Evolutionary conservation across 202 grass and related monocot genomes (phyloP).

Genomic region (Digitaria exilis): DNA sequence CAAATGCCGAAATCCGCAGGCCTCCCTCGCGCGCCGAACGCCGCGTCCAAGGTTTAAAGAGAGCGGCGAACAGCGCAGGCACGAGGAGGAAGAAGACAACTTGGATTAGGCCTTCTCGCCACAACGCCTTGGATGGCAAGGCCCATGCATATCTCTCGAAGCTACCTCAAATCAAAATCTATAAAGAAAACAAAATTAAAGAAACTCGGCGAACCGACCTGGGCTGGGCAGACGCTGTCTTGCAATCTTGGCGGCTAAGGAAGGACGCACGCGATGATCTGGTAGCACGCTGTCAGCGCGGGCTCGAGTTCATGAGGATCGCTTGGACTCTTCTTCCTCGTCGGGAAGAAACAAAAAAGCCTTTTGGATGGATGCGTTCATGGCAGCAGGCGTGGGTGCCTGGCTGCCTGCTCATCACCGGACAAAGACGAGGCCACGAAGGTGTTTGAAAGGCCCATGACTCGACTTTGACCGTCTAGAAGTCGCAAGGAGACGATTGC

Average conservation of each 20-base stretch:
- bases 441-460: background rate
- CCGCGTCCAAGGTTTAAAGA: background rate
- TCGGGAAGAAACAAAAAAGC: background rate
- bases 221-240: background rate
- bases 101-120: slow-evolving; percentile 35
- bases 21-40: no score
- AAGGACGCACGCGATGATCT: background rate
- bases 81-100: slow-evolving; percentile 23
- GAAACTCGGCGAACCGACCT: slow-evolving; percentile 16
- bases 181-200: no score
- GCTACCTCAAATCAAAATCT: background rate
- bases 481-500: background rate
- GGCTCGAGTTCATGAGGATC: background rate
- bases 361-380: background rate
- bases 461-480: slow-evolving; percentile 4
- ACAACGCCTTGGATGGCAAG: no score
- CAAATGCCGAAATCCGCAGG: background rate
- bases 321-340: slow-evolving; percentile 21
- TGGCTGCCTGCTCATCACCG: no score
- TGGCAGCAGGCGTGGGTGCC: background rate
- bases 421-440: no score
- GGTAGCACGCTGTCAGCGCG: background rate
- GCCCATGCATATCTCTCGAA: background rate
- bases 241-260: slow-evolving; percentile 40
- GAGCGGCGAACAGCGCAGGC: background rate